phyloP scores from a whole-genome alignment of 495 filamentous ascomycete genomes.

The Hyaloscypha variabilis region DNA sequence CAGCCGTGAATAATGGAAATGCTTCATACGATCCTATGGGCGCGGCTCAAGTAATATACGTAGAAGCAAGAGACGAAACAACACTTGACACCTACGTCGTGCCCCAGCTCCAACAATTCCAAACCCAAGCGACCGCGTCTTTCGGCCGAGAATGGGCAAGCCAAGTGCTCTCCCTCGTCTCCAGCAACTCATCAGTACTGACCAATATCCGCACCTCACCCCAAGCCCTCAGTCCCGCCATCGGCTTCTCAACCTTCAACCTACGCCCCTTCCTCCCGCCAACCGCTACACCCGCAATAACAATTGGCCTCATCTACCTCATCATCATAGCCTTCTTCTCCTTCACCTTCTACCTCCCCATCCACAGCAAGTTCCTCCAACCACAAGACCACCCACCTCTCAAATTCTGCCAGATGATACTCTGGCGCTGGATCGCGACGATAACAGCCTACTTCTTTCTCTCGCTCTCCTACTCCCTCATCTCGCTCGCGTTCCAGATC shows the following conservation, averaged over 20 bases:
- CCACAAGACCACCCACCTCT: slow-evolving; percentile 56
- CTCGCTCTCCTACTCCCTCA: slow-evolving; percentile 66
- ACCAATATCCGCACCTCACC: slow-evolving; percentile 49
- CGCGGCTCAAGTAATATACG: slow-evolving; percentile 60
- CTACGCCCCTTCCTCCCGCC: slow-evolving; percentile 64
- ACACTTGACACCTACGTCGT: slow-evolving; percentile 55
- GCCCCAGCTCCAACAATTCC: slow-evolving; percentile 49
- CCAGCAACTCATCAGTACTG: slow-evolving; percentile 38
- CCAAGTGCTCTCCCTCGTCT: slow-evolving; percentile 41
- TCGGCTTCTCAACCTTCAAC: slow-evolving; percentile 62
- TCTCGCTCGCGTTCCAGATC: slow-evolving; percentile 67
- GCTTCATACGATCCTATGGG: slow-evolving; percentile 65
- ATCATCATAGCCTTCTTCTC: slow-evolving; percentile 77
- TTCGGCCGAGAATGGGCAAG: slow-evolving; percentile 59
- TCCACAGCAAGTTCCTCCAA: slow-evolving; percentile 61
- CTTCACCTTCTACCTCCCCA: slow-evolving; percentile 69
- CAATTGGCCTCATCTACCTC: slow-evolving; percentile 71
- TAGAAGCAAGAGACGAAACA: slow-evolving; percentile 60
- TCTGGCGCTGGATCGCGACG: slow-evolving; percentile 64
- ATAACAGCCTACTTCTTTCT: slow-evolving; percentile 67
- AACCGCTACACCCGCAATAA: slow-evolving; percentile 59
- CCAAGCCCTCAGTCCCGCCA: slow-evolving; percentile 64
- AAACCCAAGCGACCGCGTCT: slow-evolving; percentile 43
- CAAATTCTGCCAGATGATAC: slow-evolving; percentile 59
- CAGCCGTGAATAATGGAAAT: slow-evolving; percentile 60